These are phyloP conservation scores for Apiospora kogelbergensis DNA, from an alignment of 2,329 filamentous ascomycete genomes.

Conservation along the genomic window DNA sequence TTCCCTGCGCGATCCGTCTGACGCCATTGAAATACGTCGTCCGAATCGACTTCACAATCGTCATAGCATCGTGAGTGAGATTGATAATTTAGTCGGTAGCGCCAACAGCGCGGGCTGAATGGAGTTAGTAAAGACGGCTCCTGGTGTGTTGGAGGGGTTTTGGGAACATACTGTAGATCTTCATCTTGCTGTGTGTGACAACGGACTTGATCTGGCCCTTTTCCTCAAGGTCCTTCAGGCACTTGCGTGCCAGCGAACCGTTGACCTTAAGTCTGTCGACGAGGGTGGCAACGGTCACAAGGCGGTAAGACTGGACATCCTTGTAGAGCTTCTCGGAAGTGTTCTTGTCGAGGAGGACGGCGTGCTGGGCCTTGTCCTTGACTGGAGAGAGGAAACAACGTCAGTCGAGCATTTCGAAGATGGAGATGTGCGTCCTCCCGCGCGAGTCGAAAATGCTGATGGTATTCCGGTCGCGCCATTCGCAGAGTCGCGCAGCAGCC, in stretches of 20 bases:
- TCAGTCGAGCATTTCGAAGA: background rate
- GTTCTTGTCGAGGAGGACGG: constrained; percentile 97
- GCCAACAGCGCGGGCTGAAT: constrained; percentile 33
- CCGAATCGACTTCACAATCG: constrained; percentile 29
- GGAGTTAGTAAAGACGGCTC: constrained; percentile 9
- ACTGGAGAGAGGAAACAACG: constrained; percentile 46
- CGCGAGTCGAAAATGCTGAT: background rate
- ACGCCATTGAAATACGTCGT: constrained; percentile 22
- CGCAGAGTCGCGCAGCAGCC: background rate
- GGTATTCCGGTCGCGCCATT: background rate
- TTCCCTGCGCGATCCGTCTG: constrained; percentile 28
- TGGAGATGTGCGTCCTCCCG: background rate
- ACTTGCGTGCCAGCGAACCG: constrained; percentile 89
- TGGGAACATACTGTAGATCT: constrained; percentile 80
- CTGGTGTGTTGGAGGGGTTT: background rate
- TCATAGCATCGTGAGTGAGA: constrained; percentile 33
- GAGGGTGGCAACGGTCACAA: constrained; percentile 96
- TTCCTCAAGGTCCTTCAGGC: constrained; percentile 91
- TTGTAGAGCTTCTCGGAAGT: constrained; percentile 99
- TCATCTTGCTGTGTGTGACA: constrained; percentile 93
- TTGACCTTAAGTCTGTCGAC: constrained; percentile 99
- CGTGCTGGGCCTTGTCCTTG: constrained; percentile 99
- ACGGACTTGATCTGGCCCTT: constrained; percentile 98
- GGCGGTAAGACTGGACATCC: constrained; percentile 99
- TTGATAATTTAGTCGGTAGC: constrained; percentile 32